phyloP scores from a whole-genome alignment of 352 stramenopile genomes.

The Globisporangium mamillatum region DNA sequence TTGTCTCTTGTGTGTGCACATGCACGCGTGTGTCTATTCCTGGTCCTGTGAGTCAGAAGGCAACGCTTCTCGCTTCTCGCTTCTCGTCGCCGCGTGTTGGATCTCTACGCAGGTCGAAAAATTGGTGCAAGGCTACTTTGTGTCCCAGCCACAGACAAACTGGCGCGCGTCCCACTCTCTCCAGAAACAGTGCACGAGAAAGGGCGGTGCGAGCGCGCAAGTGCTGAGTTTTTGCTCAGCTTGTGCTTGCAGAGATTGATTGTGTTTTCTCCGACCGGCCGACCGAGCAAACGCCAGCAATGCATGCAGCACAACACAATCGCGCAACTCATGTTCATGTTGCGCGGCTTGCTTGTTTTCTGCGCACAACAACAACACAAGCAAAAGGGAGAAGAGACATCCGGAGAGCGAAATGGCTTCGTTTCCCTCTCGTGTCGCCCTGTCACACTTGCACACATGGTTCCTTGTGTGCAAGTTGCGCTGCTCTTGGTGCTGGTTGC shows the following conservation, averaged over 20 bases:
- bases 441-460: not conserved
- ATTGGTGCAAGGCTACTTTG: not conserved
- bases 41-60: slow-evolving; percentile 1
- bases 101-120: slow-evolving; percentile 11
- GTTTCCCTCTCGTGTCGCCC: not conserved
- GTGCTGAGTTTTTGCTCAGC: not conserved
- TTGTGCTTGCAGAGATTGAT: not conserved
- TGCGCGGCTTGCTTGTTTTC: not conserved
- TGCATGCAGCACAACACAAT: not conserved
- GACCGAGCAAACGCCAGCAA: not conserved
- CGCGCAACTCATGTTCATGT: not conserved
- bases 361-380: not conserved
- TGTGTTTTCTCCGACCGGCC: not conserved
- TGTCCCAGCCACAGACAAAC: slow-evolving; percentile 12
- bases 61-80: not conserved
- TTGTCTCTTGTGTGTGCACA: not conserved
- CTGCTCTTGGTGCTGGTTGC: too few relatives aligned
- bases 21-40: not conserved
- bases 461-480: not conserved
- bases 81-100: not conserved
- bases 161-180: not conserved
- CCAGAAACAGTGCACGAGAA: not conserved
- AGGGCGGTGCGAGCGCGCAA: not conserved
- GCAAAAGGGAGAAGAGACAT: not conserved
- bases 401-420: not conserved